phyloP scores from a whole-genome alignment of 2,329 filamentous ascomycete genomes.

The Westerdykella ornata region DNA sequence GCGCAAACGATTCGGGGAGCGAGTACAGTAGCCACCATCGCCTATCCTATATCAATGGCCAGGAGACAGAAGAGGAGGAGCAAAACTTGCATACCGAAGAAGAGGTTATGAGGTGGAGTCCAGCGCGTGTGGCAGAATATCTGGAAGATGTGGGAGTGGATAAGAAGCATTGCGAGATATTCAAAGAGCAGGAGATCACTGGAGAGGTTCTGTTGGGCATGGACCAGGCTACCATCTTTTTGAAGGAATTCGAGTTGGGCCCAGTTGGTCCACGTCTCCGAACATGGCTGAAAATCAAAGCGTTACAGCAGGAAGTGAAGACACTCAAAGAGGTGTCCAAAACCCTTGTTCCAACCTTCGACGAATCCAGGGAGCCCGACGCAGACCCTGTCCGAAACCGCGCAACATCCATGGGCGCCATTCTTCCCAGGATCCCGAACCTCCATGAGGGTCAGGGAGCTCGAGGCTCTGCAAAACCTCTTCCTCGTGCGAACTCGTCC shows the following conservation, averaged over 20 bases:
- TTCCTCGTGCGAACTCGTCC: slow-evolving; percentile 29
- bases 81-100: slow-evolving; percentile 59
- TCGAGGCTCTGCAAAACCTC: slow-evolving; percentile 20
- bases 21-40: slow-evolving; percentile 82
- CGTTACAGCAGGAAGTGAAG: slow-evolving; percentile 79
- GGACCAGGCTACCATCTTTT: slow-evolving; percentile 90
- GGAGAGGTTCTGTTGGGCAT: slow-evolving; percentile 89
- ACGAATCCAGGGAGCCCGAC: slow-evolving; percentile 35
- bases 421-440: slow-evolving; percentile 36
- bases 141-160: slow-evolving; percentile 81
- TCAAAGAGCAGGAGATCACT: slow-evolving; percentile 90
- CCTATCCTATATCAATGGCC: slow-evolving; percentile 84
- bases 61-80: slow-evolving; percentile 93
- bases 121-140: slow-evolving; percentile 80
- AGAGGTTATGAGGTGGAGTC: slow-evolving; percentile 74
- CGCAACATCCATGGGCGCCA: slow-evolving; percentile 40
- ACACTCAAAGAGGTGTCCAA: slow-evolving; percentile 42
- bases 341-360: slow-evolving; percentile 37
- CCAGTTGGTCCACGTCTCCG: slow-evolving; percentile 83
- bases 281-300: slow-evolving; percentile 95
- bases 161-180: slow-evolving; percentile 84
- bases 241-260: slow-evolving; percentile 91
- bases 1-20: slow-evolving; percentile 70
- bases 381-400: slow-evolving; percentile 43
- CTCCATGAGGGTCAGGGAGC: slow-evolving; percentile 28